Base-by-base conservation (phyloP, 768 basidiomycete species). In the Russula sp. region DNA sequence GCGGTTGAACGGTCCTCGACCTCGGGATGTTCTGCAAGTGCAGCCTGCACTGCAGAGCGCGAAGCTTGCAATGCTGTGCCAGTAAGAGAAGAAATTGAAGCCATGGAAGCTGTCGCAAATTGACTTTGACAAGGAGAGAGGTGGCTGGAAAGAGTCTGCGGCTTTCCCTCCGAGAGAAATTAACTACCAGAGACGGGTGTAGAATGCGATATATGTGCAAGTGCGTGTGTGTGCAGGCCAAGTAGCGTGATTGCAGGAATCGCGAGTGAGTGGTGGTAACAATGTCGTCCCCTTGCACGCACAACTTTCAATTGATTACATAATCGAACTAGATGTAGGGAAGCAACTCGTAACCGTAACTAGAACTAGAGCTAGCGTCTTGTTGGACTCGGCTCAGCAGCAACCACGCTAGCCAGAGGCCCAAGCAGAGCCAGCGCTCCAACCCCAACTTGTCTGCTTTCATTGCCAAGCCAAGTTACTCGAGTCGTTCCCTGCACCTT, bases 21-120 rank as follows among this genome's bases (percentile, higher is more conserved):
- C 64, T 75, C 74, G 8, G 66, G 51, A 67, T 83, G 79, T 60
- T 88, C 87, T 47, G 83, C 77, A 38, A 91, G 72, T 13, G 90
- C 90, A 58, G 87, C 82, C 51, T 80, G 77, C 74, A 93, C 83
- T 65, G 90, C 90, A 69, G 85, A 84, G 76, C 85, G 85, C 72
- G 86, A 84, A 48, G 90, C 88, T 68, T 88, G 85, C n/a, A 88
- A 78, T 51, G 87, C 88, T 34, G 82, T 76, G 34, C 77, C 79
- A 58, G 87, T 76, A 52, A 90, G 81, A 64, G 80, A 84, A 54
- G 79, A 75, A 70, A 77, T 74, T 18, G 74, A 59, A 66, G 73
- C 67, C 68, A 74, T 68, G 60, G 9, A 7, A 18, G 29, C 10
- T 8, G 71, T 70, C 0, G 47, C 16, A 49, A 16, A 48, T 47